Conservation (phyloP, 176 grass and related monocot species). For the Alloteropsis semialata region DNA sequence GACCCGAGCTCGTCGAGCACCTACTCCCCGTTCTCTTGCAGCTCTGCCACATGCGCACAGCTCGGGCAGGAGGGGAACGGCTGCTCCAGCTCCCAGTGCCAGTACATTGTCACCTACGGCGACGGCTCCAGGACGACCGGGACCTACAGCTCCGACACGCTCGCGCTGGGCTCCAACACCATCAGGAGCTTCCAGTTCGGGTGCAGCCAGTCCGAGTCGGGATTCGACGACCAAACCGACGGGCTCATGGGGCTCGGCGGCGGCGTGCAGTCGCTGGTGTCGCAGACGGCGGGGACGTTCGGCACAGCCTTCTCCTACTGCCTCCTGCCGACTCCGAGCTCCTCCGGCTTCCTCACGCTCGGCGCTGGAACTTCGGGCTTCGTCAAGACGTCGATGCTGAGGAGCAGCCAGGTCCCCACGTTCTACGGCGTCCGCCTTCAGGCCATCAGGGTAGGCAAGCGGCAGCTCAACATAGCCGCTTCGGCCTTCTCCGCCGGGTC, state of each 20-base stretch:
- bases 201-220: slow-evolving; percentile 51
- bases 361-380: slow-evolving; percentile 30
- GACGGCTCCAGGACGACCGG: slow-evolving; percentile 58
- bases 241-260: slow-evolving; percentile 80
- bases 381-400: slow-evolving; percentile 41
- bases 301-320: slow-evolving; percentile 67
- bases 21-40: slow-evolving; percentile 59
- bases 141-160: slow-evolving; percentile 49
- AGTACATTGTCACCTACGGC: slow-evolving; percentile 63
- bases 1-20: slow-evolving; percentile 52
- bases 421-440: slow-evolving; percentile 60
- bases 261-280: slow-evolving; percentile 48
- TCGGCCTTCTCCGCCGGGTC: slow-evolving; percentile 46
- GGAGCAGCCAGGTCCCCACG: slow-evolving; percentile 33
- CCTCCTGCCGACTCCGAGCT: slow-evolving; percentile 47
- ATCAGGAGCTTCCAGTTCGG: slow-evolving; percentile 48
- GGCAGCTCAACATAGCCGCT: slow-evolving; percentile 12
- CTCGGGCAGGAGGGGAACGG: slow-evolving; percentile 18
- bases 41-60: slow-evolving; percentile 17
- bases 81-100: slow-evolving; percentile 49
- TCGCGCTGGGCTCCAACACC: slow-evolving; percentile 24
- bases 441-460: slow-evolving; percentile 47
- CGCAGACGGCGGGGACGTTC: slow-evolving; percentile 49
- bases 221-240: slow-evolving; percentile 44
- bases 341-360: slow-evolving; percentile 58